Evolutionary conservation across 331 rosid species (phyloP).

Genomic region (Malus hybrid): DNA sequence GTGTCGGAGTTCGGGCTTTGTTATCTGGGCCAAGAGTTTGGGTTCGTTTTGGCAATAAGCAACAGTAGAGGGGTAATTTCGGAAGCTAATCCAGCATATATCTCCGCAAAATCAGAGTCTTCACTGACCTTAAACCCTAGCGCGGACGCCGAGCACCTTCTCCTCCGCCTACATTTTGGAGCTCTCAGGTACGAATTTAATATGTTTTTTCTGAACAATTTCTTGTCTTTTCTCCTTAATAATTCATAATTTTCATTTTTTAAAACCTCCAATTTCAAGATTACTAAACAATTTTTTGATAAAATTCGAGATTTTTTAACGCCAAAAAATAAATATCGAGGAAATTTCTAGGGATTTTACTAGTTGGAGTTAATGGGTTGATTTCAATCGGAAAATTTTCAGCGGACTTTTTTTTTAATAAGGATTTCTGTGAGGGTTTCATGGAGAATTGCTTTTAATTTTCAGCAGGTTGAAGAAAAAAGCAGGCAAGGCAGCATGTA

Average conservation of each 20-base stretch:
- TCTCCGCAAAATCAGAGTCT: neutral
- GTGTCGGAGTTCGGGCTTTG: neutral
- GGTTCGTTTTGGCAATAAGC: neutral
- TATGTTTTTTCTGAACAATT: neutral
- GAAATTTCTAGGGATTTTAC: neutral
- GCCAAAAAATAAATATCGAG: neutral
- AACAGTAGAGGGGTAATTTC: neutral
- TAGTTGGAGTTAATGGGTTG: neutral
- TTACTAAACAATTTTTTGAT: too few species aligned
- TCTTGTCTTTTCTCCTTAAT: neutral
- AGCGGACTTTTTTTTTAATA: neutral
- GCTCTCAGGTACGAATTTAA: neutral
- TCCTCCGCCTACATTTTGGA: neutral
- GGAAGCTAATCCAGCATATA: neutral
- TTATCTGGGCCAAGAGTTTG: neutral
- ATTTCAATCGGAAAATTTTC: neutral
- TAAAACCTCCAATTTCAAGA: neutral
- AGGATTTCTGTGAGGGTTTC: neutral
- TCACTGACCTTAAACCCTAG: neutral
- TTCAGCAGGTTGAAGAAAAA: slow-evolving; percentile 12
- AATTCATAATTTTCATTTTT: neutral
- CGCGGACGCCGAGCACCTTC: neutral
- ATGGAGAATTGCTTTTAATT: neutral
- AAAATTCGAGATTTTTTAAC: neutral
- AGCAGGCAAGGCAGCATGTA: slow-evolving; percentile 42